Base-by-base conservation (phyloP, 192 early-diverging fungal species). In the Cladochytrium replicatum region DNA sequence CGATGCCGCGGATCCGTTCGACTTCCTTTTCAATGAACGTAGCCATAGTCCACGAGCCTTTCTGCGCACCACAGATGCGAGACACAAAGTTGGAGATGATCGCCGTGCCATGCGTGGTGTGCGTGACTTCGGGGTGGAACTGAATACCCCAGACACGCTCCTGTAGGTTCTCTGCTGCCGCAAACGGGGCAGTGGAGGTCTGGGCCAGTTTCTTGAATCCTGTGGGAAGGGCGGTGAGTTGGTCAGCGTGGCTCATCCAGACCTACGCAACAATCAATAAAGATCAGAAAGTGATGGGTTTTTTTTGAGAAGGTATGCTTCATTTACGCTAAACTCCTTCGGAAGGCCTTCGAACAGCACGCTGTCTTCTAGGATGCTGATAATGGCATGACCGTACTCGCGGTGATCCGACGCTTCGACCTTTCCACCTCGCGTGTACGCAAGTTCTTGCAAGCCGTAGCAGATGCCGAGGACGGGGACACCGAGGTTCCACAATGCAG, bases 61-160 rank as follows among this genome's bases (percentile, higher is more conserved):
- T 47, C n/a, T n/a, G n/a, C 55, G 83, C 84, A 45, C 78, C 64
- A 71, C 92, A 94, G 60, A 96, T 87, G 32, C 77, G 80, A 41
- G 87, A 60, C 22, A 92, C 91, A 84, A 99, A 99, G 82, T 99
- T 99, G 52, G 75, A 73, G 53, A 99, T 60, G 34, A 99, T 58
- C 28, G 73, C 50, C 32, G 85, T 72, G 46, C 95, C 95, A 39
- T 82, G 73, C 11, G 81, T 71, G 52, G 91, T 93, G 69, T 99
- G 95, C n/a, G 95, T 92, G 48, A 99, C 91, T 64, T 99, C 95
- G 32, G 95, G 95, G 71, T 99, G 95, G 85, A 99, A 94, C 77
- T 99, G 95, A 48, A 99, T 88, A 29, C 90, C 95, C 66, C 85
- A 99, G 55, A 92, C 82, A 7, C 76, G 71, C 64, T 83, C 83